Conservation (phyloP, 352 stramenopile genomes). For the Pythium coloratum region DNA sequence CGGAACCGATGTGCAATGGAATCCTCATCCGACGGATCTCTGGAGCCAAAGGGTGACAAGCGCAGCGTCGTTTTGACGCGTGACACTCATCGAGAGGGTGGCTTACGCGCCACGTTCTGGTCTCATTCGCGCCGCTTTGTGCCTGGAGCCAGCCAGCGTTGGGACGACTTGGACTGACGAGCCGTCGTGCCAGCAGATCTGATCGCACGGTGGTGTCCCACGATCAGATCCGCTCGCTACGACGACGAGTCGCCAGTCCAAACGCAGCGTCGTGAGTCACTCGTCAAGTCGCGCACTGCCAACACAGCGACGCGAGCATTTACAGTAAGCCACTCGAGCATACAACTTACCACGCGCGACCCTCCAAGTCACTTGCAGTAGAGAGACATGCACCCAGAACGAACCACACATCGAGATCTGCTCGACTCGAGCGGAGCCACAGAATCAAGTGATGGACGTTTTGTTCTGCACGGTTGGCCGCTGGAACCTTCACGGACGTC, state of each 20-base stretch:
- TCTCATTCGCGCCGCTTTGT: background rate
- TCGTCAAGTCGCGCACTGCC: background rate
- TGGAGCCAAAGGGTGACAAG: background rate
- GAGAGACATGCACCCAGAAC: background rate
- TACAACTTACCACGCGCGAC: background rate
- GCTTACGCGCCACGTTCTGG: too few species aligned
- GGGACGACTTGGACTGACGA: background rate
- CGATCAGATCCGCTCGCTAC: background rate
- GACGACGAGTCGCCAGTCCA: too few species aligned
- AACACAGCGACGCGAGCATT: too few species aligned
- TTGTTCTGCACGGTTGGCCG: background rate
- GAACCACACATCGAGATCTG: background rate
- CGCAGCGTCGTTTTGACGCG: background rate
- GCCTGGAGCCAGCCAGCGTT: background rate
- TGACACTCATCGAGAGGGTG: background rate
- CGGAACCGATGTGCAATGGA: background rate
- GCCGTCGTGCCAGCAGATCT: too few species aligned
- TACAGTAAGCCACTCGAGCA: background rate
- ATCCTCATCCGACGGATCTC: background rate
- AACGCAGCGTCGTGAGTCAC: too few species aligned
- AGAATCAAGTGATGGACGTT: background rate
- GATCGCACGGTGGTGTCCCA: too few species aligned
- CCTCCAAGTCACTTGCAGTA: background rate
- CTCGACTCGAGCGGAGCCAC: background rate
- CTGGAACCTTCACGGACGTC: background rate